phyloP scores from a whole-genome alignment of 2,329 filamentous ascomycete species.

The Paecilomyces dactylethromorphus region DNA sequence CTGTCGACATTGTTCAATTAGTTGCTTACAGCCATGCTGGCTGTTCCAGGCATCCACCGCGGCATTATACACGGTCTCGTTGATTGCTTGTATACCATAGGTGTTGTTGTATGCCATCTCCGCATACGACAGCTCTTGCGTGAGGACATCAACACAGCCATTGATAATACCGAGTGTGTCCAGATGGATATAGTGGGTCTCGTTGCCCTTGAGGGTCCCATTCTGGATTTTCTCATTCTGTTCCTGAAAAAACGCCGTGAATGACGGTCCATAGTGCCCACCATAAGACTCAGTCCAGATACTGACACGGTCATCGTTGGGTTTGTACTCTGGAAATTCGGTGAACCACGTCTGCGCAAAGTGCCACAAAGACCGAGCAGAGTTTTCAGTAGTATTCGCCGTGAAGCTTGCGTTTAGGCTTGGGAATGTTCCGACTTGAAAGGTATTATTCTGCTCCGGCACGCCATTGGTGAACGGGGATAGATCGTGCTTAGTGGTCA shows the following conservation, averaged over 20 bases:
- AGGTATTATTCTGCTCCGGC: conserved; percentile 46
- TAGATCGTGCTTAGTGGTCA: conserved; percentile 8
- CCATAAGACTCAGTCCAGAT: conserved; percentile 43
- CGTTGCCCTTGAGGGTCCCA: conserved; percentile 17
- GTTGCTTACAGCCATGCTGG: conserved; percentile 48
- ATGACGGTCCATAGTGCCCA: conserved; percentile 38
- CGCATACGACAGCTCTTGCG: conserved; percentile 44
- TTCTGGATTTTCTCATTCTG: conserved; percentile 36
- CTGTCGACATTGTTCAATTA: conserved; percentile 45
- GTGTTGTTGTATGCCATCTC: conserved; percentile 53
- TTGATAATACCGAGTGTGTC: conserved; percentile 53
- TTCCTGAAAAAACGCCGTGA: conserved; percentile 33
- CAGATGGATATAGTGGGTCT: conserved; percentile 34
- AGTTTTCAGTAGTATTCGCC: conserved; percentile 46
- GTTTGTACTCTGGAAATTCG: conserved; percentile 57
- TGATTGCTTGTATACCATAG: conserved; percentile 49
- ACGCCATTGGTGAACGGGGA: conserved; percentile 14
- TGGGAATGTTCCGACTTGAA: conserved; percentile 47
- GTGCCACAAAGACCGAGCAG: conserved; percentile 52
- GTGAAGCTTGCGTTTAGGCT: conserved; percentile 38
- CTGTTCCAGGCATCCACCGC: conserved; percentile 40
- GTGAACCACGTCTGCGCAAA: conserved; percentile 58
- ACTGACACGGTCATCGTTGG: conserved; percentile 46
- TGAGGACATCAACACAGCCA: conserved; percentile 47
- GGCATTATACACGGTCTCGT: conserved; percentile 40